Percentiles rank a stretch among this genome's conserved stretches.
Evolutionary conservation across 2,329 filamentous ascomycete genomes (phyloP).

Genomic region (Hymenoscyphus infarciens): DNA sequence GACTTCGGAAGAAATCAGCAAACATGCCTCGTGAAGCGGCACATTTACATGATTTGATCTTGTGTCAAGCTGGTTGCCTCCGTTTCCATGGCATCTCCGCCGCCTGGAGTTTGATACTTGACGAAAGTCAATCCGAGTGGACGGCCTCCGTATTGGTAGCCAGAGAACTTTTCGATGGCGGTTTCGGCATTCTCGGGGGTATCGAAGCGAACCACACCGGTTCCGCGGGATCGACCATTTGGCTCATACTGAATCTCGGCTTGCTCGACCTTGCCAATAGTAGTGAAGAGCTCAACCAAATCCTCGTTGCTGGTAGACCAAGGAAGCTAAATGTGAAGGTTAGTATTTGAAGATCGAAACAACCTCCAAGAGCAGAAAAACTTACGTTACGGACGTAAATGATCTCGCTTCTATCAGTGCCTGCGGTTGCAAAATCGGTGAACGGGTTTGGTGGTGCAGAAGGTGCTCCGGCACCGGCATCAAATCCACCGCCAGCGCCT

Average conservation of each 20-base stretch:
- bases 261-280: constrained; percentile 95
- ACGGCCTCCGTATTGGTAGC: constrained; percentile 94
- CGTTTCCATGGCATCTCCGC: constrained; percentile 71
- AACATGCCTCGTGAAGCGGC: constrained; percentile 3
- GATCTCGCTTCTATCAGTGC: constrained; percentile 74
- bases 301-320: constrained; percentile 99
- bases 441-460: constrained; percentile 77
- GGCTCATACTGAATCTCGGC: constrained; percentile 99
- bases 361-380: constrained; percentile 24
- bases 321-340: constrained; percentile 61
- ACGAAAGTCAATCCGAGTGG: constrained; percentile 91
- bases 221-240: constrained; percentile 90
- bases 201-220: constrained; percentile 95
- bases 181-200: constrained; percentile 80
- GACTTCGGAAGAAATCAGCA: not conserved
- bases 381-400: constrained; percentile 98
- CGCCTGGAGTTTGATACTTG: constrained; percentile 76
- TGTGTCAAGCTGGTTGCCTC: constrained; percentile 80
- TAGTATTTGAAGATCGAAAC: not conserved
- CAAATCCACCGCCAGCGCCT: constrained; percentile 51
- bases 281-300: constrained; percentile 91
- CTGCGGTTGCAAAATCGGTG: constrained; percentile 86
- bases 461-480: constrained; percentile 39
- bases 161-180: constrained; percentile 94
- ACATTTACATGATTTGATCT: constrained; percentile 87